Evolutionary conservation across 2,329 filamentous ascomycete species (phyloP), one percentile per base, ranked within the genome.

Genomic region (Cytospora mali): DNA sequence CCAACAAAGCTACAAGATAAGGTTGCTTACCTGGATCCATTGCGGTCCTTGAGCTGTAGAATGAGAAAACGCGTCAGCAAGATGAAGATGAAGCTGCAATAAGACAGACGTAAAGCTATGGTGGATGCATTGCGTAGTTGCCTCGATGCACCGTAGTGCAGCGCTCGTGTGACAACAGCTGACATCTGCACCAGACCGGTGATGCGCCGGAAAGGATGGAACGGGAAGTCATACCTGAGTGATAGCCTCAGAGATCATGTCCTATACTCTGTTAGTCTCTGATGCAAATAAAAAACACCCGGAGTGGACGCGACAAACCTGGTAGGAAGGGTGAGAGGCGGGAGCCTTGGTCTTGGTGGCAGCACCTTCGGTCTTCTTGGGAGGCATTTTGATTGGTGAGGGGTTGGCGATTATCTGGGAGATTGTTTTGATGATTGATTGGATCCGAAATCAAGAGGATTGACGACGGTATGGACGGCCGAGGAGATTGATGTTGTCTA

Each of bases 181-280:
- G 16, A 42, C 61, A 52, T 54, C 39, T 52, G 58, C 53, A 52
- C 53, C 57, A 48, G 14, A 68, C 66, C 66, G 67, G 51, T 64
- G 65, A 76, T 77, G 77, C 77, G 77, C 75, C 73, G 69, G 69
- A 71, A 69, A 65, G 61, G 67, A 71, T 69, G 71, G 70, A 70
- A 69, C 58, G 67, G 69, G 65, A 64, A 67, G 70, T 81, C 79
- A 74, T 86, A 87, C 84, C 76, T 81, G 79, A 72, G 85, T 75
- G 72, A 87, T 87, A 60, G 83, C 84, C 73, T 87, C 84, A 58
- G 80, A 84, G 72, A 87, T 87, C 84, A 87, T 87, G 71, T 85
- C 84, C 84, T 87, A 65, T 39, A 66, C 39, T 2, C 3, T 33
- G 72, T 82, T 75, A 81, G 78, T 68, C 69, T 54, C 56, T 62